These are phyloP conservation scores for Lactuca saligna DNA, from an alignment of 129 eudicot genomes.

Conservation along the genomic window DNA sequence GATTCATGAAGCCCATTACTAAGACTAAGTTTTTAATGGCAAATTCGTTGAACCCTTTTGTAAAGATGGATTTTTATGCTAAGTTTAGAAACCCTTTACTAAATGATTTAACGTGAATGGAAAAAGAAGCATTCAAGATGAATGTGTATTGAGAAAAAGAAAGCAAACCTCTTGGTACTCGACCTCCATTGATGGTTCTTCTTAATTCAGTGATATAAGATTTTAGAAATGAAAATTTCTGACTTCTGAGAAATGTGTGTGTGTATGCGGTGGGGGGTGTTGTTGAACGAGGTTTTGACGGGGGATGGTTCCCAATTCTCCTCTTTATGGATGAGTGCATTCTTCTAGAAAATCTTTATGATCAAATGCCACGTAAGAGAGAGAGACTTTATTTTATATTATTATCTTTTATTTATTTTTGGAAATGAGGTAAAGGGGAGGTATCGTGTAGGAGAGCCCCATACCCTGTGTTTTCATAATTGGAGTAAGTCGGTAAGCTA, in stretches of 20 bases:
- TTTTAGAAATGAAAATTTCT: background rate
- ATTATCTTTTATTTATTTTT: background rate
- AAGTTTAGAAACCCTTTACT: background rate
- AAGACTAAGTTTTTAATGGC: background rate
- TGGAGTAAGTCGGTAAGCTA: background rate
- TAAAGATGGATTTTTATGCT: background rate
- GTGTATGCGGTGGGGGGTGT: constrained; percentile 6
- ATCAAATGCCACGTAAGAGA: constrained; percentile 29
- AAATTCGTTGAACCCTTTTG: background rate
- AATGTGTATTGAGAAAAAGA: constrained; percentile 1
- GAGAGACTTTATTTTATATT: background rate
- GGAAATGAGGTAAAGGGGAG: constrained; percentile 11
- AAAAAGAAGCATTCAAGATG: background rate
- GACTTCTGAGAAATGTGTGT: constrained; percentile 11
- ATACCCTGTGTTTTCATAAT: background rate
- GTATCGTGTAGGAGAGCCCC: constrained; percentile 29
- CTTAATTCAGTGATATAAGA: background rate
- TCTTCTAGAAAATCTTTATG: constrained; percentile 14
- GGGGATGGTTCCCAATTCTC: background rate
- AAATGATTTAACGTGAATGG: background rate
- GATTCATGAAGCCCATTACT: too few relatives aligned
- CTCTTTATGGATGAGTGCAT: background rate
- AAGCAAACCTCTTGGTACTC: constrained; percentile 54
- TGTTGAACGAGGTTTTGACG: background rate
- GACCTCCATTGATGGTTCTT: constrained; percentile 42